Evolutionary conservation across 176 grass and related monocot genomes (phyloP).

Genomic region (Secale cereale): DNA sequence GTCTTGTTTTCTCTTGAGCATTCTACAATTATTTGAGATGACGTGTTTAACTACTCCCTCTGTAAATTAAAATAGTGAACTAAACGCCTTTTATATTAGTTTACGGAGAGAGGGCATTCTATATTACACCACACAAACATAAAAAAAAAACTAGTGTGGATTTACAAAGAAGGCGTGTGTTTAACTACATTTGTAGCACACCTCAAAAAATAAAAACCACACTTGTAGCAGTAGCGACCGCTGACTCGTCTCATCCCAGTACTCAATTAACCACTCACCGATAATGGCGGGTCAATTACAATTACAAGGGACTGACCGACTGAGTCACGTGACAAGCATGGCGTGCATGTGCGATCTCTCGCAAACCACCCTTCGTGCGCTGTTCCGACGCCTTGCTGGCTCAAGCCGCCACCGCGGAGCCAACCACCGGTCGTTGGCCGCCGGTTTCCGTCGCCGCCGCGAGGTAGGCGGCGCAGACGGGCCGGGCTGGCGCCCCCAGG

Average conservation of each 20-base stretch:
- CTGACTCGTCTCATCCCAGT: not conserved
- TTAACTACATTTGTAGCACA: too few species aligned
- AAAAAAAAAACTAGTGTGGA: not conserved
- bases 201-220: too few species aligned
- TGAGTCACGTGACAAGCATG: not conserved
- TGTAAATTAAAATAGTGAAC: too few species aligned
- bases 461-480: constrained; percentile 29
- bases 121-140: not conserved
- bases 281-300: not conserved
- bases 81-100: too few species aligned
- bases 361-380: too few species aligned
- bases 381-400: not conserved
- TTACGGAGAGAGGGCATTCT: too few species aligned
- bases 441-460: not conserved
- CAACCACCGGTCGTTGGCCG: not conserved
- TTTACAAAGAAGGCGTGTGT: too few species aligned
- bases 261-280: not conserved
- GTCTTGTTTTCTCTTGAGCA: not conserved
- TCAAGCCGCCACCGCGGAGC: constrained; percentile 23
- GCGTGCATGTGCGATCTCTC: too few species aligned
- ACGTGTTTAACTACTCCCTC: too few species aligned
- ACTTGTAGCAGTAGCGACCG: too few species aligned
- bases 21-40: not conserved
- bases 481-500: constrained; percentile 24
- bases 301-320: not conserved